Conservation (phyloP, 306 rosid species). For the Cucurbita pepo region DNA sequence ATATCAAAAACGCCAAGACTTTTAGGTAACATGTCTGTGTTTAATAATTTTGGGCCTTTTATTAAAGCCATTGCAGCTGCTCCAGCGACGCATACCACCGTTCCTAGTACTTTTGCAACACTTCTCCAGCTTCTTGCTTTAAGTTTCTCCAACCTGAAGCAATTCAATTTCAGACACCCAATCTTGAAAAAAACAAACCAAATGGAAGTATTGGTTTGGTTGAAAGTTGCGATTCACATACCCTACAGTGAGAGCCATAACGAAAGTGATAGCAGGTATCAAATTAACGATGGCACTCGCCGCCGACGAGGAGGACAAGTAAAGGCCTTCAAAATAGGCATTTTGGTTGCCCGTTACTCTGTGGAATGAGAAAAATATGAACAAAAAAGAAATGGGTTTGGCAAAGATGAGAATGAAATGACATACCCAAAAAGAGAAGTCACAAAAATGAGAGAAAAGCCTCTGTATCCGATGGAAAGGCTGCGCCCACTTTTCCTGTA, state of each 20-base stretch:
- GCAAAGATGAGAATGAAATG: background rate
- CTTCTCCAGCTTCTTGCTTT: slow-evolving; percentile 26
- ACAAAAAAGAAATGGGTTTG: background rate
- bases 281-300: slow-evolving; percentile 42
- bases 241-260: slow-evolving; percentile 31
- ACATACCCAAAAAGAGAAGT: slow-evolving; percentile 33
- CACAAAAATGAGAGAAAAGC: slow-evolving; percentile 31
- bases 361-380: background rate
- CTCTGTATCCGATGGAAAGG: slow-evolving; percentile 18
- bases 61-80: slow-evolving; percentile 36
- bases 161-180: background rate
- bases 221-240: slow-evolving; percentile 4
- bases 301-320: slow-evolving; percentile 27
- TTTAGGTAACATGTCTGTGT: slow-evolving; percentile 2
- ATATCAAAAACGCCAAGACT: background rate
- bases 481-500: slow-evolving; percentile 21
- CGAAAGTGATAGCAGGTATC: slow-evolving; percentile 46
- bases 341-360: slow-evolving; percentile 32
- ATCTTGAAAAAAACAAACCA: too few species aligned
- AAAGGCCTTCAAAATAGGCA: slow-evolving; percentile 26
- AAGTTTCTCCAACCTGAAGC: slow-evolving; percentile 27
- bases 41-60: slow-evolving; percentile 41
- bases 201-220: background rate
- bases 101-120: slow-evolving; percentile 38
- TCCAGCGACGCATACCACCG: slow-evolving; percentile 33